Base-by-base conservation (phyloP, 805 yeast genomes). In the Dipodascus geniculatus region DNA sequence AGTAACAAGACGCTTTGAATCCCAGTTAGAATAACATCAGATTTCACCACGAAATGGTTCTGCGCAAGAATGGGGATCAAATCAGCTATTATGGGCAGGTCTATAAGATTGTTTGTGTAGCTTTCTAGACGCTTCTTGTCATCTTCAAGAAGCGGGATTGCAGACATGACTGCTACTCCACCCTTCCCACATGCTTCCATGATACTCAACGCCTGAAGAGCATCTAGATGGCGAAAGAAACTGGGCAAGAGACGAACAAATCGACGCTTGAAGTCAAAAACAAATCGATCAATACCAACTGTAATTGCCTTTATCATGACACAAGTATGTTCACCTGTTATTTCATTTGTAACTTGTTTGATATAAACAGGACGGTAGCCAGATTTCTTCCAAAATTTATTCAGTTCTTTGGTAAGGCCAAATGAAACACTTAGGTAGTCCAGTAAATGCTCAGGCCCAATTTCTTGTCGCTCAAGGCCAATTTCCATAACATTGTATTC, bases 241-340 rank as follows among this genome's bases (percentile, higher is more conserved):
- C 81, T 93, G 1, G 96, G 81, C 54, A 93, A 71, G 56, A 93
- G 75, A 53, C 80, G 80, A 58, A 88, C 71, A 65, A 91, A 91
- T 64, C 99, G 78, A 65, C 82, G 85, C 65, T 87, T 95, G 81
- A 93, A 93, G 71, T 93, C 99, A 53, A 73, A 75, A 22, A 95
- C 76, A 68, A 85, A 93, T 59, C 81, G 96, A 14, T 73, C 72
- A 59, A 60, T 61, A 3, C 87, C 77, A 53, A 80, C 84, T 55
- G 77, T 79, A 58, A 93, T 71, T 1, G 84, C 83, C 57, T 81
- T 83, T 50, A 93, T 68, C 96, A 93, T 90, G 23, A 93, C 96
- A 66, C 96, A 79, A 0, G 98, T 90, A 67, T 93, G 97, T 69
- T 93, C 99, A 54, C 99, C 99, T 33, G 99, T 93, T 56, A 93